A percentile compares a stretch with the other conserved stretches of the same genome.
Evolutionary conservation across 176 grass and related monocot species (phyloP).

Genomic region (Melocanna baccifera): DNA sequence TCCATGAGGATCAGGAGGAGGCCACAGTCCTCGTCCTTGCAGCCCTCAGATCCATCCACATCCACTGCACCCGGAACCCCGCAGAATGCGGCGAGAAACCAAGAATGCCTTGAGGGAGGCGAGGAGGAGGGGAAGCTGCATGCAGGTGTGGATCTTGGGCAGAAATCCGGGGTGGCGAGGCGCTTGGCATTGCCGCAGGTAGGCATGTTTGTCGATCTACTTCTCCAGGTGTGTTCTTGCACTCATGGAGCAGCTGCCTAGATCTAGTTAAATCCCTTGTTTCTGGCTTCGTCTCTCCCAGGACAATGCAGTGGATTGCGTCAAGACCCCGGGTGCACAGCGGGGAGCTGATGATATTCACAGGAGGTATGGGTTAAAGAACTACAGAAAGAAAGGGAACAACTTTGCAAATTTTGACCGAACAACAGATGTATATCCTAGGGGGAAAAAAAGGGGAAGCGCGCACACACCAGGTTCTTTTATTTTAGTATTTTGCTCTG

Average conservation of each 20-base stretch:
- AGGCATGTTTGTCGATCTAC: background rate
- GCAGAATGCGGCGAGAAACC: constrained; percentile 18
- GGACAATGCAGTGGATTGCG: constrained; percentile 29
- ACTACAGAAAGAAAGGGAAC: background rate
- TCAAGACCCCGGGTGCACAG: background rate
- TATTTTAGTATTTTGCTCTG: background rate
- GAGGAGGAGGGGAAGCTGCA: constrained; percentile 38
- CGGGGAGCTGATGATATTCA: constrained; percentile 4
- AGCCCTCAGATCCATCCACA: constrained; percentile 55
- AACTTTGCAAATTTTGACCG: background rate
- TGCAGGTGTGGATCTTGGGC: constrained; percentile 54
- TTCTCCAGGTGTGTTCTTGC: background rate
- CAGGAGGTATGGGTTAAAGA: constrained; percentile 48
- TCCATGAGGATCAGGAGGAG: constrained; percentile 91
- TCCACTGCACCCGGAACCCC: constrained; percentile 29
- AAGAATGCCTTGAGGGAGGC: background rate
- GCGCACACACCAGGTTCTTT: background rate
- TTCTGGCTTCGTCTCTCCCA: background rate
- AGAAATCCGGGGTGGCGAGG: constrained; percentile 23
- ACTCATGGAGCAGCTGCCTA: background rate
- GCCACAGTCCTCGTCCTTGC: constrained; percentile 32
- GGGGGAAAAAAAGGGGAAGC: background rate
- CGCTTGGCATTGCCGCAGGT: constrained; percentile 50
- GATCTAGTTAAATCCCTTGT: constrained; percentile 24
- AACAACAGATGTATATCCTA: background rate